Base-by-base conservation (phyloP, 805 yeast genomes). In the Metschnikowia matae region DNA sequence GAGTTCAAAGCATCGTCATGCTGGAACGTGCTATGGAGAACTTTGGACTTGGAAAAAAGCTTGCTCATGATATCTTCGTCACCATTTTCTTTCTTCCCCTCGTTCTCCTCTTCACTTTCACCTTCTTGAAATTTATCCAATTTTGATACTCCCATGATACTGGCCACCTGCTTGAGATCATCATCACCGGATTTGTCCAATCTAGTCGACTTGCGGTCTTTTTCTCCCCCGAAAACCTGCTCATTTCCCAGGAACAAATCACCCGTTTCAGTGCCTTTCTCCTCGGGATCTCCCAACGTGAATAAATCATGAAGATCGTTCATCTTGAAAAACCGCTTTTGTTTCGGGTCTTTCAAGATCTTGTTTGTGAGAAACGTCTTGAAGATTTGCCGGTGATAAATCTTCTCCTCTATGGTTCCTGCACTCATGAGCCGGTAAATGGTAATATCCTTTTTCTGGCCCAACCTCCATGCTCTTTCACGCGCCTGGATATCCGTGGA, bases 401-500 rank as follows among this genome's bases (percentile, higher is more conserved):
- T 94, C 64, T 94, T 94, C 64, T 94, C 99, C 62, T 94, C 99
- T 41, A 92, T 94, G 0, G 97, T 83, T 0, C 98, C 97, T 1
- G 97, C 89, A 40, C 90, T 87, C 88, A 94, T 89, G 40, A 94
- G 72, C 51, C 99, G 71, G 60, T 92, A 94, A 34, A 92, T 91
- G 6, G 90, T 82, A 7, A 92, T 97, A 58, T 91, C 96, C 51
- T 84, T 82, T 63, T 87, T 91, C 66, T 92, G 99, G 1, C 99
- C 99, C 54, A 92, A 75, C 56, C 99, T 75, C 98, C 98, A 94
- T 0, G 98, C 97, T 44, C 99, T 71, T 65, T 92, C 99, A 52
- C 98, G 75, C 0, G 99, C 99, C 67, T 92, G 99, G 52, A 91
- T 78, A 70, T 92, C 99, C 0, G 98, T 94, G 0, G 97, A 89